Evolutionary conservation across 306 rosid genomes (phyloP).

Genomic region (Mucuna pruriens): DNA sequence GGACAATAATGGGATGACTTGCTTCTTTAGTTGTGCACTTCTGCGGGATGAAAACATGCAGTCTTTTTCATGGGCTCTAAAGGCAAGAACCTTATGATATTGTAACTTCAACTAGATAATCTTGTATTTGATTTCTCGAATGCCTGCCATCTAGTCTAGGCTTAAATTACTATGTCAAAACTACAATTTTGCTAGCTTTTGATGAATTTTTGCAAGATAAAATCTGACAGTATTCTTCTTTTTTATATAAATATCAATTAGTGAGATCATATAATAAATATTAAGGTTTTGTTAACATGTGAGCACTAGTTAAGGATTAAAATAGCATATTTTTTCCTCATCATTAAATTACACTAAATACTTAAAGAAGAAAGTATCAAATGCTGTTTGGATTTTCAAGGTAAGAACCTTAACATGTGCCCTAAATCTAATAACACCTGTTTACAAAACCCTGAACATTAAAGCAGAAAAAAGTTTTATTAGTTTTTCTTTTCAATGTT

Average conservation of each 20-base stretch:
- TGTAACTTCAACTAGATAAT: slow-evolving; percentile 26
- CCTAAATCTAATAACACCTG: neutral
- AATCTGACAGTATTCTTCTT: neutral
- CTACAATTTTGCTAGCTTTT: slow-evolving; percentile 19
- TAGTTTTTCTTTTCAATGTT: slow-evolving; percentile 10
- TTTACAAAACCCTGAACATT: slow-evolving; percentile 2
- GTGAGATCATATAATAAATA: neutral
- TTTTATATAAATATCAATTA: neutral
- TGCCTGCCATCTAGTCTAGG: slow-evolving; percentile 28
- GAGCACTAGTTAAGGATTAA: neutral
- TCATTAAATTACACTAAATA: neutral
- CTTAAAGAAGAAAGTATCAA: neutral
- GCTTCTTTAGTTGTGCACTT: slow-evolving; percentile 79
- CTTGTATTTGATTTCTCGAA: slow-evolving; percentile 25
- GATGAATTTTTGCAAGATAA: neutral
- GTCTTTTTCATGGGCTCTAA: slow-evolving; percentile 81
- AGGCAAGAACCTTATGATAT: slow-evolving; percentile 50
- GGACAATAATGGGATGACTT: slow-evolving; percentile 81
- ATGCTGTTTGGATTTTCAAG: neutral
- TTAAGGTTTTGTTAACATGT: neutral
- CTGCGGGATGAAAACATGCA: slow-evolving; percentile 71
- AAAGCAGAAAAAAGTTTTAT: neutral
- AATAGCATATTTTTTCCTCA: neutral
- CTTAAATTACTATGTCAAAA: slow-evolving; percentile 14
- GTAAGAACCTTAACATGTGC: neutral